These are phyloP conservation scores for Kalanchoe fedtschenkoi DNA, from an alignment of 164 flowering plant genomes.

Conservation along the genomic window DNA sequence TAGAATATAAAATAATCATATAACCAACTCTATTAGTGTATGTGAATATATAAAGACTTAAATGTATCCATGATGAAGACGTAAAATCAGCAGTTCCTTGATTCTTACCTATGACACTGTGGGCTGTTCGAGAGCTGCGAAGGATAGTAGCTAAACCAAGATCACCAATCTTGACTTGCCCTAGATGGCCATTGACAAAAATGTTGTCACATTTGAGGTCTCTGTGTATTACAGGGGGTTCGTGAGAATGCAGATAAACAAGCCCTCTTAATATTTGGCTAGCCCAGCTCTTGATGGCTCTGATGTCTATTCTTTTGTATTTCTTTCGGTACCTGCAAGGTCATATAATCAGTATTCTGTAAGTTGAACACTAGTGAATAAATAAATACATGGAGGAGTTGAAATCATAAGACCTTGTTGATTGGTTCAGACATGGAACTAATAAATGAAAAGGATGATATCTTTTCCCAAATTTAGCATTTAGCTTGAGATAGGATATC, in stretches of 20 bases:
- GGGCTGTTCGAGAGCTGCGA: conserved; percentile 56
- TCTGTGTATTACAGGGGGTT: conserved; percentile 87
- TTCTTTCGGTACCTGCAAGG: conserved; percentile 49
- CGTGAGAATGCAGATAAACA: conserved; percentile 61
- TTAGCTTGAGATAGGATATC: too few relatives aligned
- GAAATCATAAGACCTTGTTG: too few relatives aligned
- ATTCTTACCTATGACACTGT: conserved; percentile 68
- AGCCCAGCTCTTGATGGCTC: conserved; percentile 80
- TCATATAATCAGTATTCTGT: not conserved
- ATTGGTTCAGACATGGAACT: too few relatives aligned
- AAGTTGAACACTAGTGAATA: too few relatives aligned
- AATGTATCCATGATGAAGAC: not conserved
- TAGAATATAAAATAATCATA: not conserved
- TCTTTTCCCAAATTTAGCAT: too few relatives aligned
- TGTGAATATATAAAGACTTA: not conserved
- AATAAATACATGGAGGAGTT: too few relatives aligned
- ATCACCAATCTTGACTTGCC: conserved; percentile 92
- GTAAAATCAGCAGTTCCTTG: not conserved
- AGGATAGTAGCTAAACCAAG: conserved; percentile 83
- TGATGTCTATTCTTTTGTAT: conserved; percentile 44
- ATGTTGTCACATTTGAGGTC: conserved; percentile 95
- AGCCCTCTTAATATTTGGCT: conserved; percentile 76
- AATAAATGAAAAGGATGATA: too few relatives aligned
- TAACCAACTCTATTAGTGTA: too few relatives aligned
- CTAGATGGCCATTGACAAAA: conserved; percentile 86